A percentile compares a stretch with the other conserved stretches of the same genome.
phyloP scores from a whole-genome alignment of 1,284 basidiomycete genomes.

The Veloboletus limbatus region DNA sequence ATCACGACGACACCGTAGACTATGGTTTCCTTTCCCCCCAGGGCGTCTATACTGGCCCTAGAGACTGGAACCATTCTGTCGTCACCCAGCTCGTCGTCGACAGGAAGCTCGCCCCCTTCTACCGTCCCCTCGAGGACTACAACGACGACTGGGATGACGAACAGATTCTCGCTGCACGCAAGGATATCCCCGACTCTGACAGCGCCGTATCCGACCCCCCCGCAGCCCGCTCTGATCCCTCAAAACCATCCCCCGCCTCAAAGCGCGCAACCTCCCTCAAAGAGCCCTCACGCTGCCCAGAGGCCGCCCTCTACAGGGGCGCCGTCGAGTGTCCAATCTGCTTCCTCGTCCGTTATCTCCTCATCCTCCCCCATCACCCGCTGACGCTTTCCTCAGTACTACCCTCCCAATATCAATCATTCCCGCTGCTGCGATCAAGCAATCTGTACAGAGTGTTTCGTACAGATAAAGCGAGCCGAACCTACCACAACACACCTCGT shows the following conservation, averaged over 20 bases:
- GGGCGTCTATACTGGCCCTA: conserved; percentile 83
- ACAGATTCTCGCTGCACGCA: conserved; percentile 75
- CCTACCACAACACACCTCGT: conserved; percentile 90
- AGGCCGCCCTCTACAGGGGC: conserved; percentile 78
- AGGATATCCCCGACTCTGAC: conserved; percentile 53
- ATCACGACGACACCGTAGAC: conserved; percentile 77
- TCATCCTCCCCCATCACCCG: conserved; percentile 9
- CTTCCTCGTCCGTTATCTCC: conserved; percentile 76
- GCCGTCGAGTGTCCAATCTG: conserved; percentile 99
- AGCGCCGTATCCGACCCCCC: conserved; percentile 35
- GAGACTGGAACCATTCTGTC: conserved; percentile 88
- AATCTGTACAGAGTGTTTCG: conserved; percentile 99
- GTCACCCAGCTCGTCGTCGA: conserved; percentile 87
- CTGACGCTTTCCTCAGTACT: conserved; percentile 61
- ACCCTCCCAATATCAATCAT: conserved; percentile 93
- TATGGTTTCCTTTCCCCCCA: conserved; percentile 84
- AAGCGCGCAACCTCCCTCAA: conserved; percentile 40
- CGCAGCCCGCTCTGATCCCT: conserved; percentile 38
- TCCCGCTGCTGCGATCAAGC: conserved; percentile 98
- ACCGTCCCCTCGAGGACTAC: conserved; percentile 92
- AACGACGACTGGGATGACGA: conserved; percentile 83
- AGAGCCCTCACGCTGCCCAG: conserved; percentile 59
- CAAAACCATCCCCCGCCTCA: conserved; percentile 44
- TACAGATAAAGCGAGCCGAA: conserved; percentile 96
- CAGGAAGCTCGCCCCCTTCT: conserved; percentile 91